Base-by-base conservation (phyloP, 2,329 filamentous ascomycete species). In the Beauveria medogensis region DNA sequence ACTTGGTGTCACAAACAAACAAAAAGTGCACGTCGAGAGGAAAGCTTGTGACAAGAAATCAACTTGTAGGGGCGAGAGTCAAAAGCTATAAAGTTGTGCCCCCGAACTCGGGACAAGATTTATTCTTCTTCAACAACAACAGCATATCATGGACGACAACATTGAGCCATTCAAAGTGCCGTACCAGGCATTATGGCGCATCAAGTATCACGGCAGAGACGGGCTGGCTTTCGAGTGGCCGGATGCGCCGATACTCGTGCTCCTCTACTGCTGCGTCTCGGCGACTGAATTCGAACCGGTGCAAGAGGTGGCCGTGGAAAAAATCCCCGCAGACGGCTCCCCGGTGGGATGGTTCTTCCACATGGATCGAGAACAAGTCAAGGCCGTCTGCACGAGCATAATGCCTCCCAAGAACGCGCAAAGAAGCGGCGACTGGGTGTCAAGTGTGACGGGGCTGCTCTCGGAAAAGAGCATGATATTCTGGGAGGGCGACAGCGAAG, bases 141-240 rank as follows among this genome's bases (percentile, higher is more conserved):
- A 18, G 26, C 16, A 51, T 24, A 5, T n/a, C 24, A 59, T 53
- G 56, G 40, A 46, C 5, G n/a, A 52, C 7, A 34, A 37, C 7
- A 34, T 41, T 47, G 47, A 51, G 24, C 26, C 12, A 2, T 34
- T 57, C 16, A 24, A 57, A 34, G 24, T 41, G 9, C 55, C 55
- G 50, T 54, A 46, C 26, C 57, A 60, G 41, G 14, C 57, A 12
- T 20, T 60, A 14, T 54, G 57, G 57, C 57, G 41, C 41, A 41
- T 44, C 40, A 46, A 60, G 28, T 41, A 60, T 26, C 5, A 60
- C 20, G 50, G 20, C n/a, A 16, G 46, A n/a, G 50, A 54, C 10
- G 57, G 41, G 16, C 20, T 60, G 4, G 50, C 50, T 0, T 26
- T 54, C 9, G 28, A 60, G 37, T 34, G 37, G 37, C 48, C 57